Percentiles rank a stretch among this genome's conserved stretches.
phyloP scores from a whole-genome alignment of 371 early-diverging fungal species.

The Blakeslea trispora region DNA sequence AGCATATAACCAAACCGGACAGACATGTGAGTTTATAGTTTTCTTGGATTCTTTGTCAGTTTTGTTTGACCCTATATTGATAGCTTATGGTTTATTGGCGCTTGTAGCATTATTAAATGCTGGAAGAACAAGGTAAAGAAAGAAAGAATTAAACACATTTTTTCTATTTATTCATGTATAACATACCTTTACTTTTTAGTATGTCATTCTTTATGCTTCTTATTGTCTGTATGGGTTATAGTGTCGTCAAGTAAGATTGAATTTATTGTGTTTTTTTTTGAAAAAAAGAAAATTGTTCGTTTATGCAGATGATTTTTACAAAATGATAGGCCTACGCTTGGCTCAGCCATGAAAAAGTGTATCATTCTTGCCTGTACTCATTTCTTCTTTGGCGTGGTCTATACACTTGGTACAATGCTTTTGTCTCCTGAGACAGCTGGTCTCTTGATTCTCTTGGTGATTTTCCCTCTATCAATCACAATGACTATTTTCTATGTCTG shows the following conservation, averaged over 20 bases:
- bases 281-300: no score
- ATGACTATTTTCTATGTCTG: constrained; percentile 95
- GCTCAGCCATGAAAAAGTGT: constrained; percentile 88
- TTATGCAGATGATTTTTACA: no score
- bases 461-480: constrained; percentile 85
- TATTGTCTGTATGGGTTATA: constrained; percentile 94
- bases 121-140: constrained; percentile 71
- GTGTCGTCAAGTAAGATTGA: constrained; percentile 79
- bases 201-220: constrained; percentile 94
- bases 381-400: constrained; percentile 87
- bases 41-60: background rate
- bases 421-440: constrained; percentile 73
- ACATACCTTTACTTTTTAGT: constrained; percentile 24
- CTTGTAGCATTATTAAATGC: constrained; percentile 83
- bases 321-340: constrained; percentile 79
- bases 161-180: no score
- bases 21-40: constrained; percentile 49
- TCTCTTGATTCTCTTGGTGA: constrained; percentile 74
- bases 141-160: no score
- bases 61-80: background rate
- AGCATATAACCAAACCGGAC: constrained; percentile 71
- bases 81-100: constrained; percentile 61
- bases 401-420: constrained; percentile 81
- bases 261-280: no score
- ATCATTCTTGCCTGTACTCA: constrained; percentile 75